These are phyloP conservation scores for Corchorus capsularis DNA, from an alignment of 345 rosid genomes.

Conservation along the genomic window DNA sequence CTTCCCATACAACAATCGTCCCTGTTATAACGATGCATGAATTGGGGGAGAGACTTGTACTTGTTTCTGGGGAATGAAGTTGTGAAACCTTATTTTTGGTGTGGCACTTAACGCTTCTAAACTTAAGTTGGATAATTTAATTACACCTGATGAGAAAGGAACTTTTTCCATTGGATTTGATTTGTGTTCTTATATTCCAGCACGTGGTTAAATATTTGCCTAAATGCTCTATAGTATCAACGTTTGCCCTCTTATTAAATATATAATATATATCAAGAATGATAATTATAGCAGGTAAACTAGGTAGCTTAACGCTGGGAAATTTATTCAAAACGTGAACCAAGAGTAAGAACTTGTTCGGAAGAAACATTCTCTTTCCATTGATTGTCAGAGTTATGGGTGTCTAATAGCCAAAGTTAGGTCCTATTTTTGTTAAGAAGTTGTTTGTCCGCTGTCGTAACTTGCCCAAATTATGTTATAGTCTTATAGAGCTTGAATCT, in stretches of 20 bases:
- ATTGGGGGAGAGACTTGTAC: slow-evolving; percentile 10
- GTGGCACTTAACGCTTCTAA: slow-evolving; percentile 5
- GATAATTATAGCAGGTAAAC: background rate
- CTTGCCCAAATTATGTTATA: no score
- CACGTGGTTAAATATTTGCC: background rate
- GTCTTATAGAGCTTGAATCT: no score
- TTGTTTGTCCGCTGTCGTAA: no score
- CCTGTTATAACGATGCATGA: background rate
- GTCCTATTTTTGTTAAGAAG: no score
- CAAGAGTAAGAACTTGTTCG: no score
- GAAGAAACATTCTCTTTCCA: no score
- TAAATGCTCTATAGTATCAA: background rate
- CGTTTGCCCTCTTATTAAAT: background rate
- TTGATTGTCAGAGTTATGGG: no score
- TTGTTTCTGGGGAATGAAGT: slow-evolving; percentile 23
- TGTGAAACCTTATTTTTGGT: slow-evolving; percentile 18
- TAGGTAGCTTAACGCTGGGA: background rate
- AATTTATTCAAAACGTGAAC: no score
- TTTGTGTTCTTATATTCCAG: background rate
- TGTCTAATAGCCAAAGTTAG: no score
- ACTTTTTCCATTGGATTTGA: slow-evolving; percentile 9
- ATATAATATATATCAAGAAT: background rate
- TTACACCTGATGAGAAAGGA: slow-evolving; percentile 3
- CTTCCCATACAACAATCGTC: background rate
- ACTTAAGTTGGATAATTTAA: slow-evolving; percentile 11